These are phyloP conservation scores for Suhomyces atakaporum DNA, from an alignment of 1,139 yeast species.

Conservation along the genomic window DNA sequence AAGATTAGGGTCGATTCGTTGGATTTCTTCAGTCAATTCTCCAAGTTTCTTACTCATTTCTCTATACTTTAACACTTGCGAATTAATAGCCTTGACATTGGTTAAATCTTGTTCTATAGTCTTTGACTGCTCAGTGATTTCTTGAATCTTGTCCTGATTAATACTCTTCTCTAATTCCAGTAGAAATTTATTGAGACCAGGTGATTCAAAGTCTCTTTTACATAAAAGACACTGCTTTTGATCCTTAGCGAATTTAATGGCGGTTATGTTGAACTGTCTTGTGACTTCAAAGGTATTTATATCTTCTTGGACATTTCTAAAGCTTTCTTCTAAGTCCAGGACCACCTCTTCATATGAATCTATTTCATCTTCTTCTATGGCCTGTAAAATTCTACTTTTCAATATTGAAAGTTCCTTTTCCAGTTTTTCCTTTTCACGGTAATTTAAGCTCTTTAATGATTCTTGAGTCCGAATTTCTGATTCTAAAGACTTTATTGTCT, in stretches of 20 bases:
- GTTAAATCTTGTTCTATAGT: conserved; percentile 34
- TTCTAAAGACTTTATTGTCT: conserved; percentile 5
- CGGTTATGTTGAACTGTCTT: conserved; percentile 61
- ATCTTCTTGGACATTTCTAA: conserved; percentile 59
- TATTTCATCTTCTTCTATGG: conserved; percentile 48
- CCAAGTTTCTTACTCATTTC: conserved; percentile 17
- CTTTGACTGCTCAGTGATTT: conserved; percentile 37
- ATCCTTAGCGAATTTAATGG: conserved; percentile 59
- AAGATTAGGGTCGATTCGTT: conserved; percentile 2
- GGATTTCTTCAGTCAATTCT: conserved; percentile 18
- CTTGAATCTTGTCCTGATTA: conserved; percentile 37
- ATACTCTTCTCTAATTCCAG: conserved; percentile 40
- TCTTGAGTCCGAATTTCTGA: conserved; percentile 1
- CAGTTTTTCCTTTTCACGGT: conserved; percentile 15
- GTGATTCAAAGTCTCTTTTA: conserved; percentile 56
- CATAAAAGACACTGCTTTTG: conserved; percentile 66
- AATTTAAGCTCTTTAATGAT: conserved; percentile 18
- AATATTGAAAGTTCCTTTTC: conserved; percentile 21
- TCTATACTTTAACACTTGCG: conserved; percentile 31
- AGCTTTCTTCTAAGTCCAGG: conserved; percentile 61
- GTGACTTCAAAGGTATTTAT: conserved; percentile 67
- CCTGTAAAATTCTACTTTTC: conserved; percentile 25
- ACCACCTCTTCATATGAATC: conserved; percentile 51
- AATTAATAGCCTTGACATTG: conserved; percentile 26
- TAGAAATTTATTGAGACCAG: conserved; percentile 34